phyloP scores from a whole-genome alignment of 306 rosid species.

The Luffa aegyptiaca region DNA sequence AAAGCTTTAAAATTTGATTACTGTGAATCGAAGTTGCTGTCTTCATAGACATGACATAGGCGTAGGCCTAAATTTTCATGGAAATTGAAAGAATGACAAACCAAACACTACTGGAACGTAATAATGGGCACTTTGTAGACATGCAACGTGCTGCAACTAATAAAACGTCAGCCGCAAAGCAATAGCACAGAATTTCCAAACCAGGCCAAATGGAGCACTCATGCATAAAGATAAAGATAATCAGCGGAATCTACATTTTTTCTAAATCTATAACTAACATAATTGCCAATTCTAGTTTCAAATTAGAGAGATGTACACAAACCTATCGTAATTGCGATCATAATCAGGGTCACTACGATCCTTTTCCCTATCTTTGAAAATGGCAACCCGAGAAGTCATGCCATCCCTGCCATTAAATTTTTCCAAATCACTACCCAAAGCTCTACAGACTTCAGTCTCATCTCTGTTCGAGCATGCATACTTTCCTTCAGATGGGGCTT shows the following conservation, averaged over 20 bases:
- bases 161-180: neutral
- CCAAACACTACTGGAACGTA: too few relatives aligned
- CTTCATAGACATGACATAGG: neutral
- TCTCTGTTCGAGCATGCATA: conserved; percentile 44
- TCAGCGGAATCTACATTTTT: neutral
- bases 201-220: neutral
- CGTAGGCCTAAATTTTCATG: neutral
- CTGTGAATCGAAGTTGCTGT: neutral
- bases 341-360: conserved; percentile 96
- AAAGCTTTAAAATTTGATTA: neutral
- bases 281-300: neutral
- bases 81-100: neutral
- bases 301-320: neutral
- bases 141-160: neutral
- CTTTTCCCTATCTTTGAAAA: conserved; percentile 79
- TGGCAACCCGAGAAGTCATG: conserved; percentile 77
- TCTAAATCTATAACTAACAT: conserved; percentile 31
- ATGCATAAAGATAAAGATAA: neutral
- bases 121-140: neutral
- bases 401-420: conserved; percentile 61
- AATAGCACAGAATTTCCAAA: neutral
- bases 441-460: conserved; percentile 48
- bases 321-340: conserved; percentile 88
- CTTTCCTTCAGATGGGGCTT: conserved; percentile 49
- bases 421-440: conserved; percentile 65